Evolutionary conservation across 2,329 filamentous ascomycete genomes (phyloP).

Genomic region (Penicillium crustosum): DNA sequence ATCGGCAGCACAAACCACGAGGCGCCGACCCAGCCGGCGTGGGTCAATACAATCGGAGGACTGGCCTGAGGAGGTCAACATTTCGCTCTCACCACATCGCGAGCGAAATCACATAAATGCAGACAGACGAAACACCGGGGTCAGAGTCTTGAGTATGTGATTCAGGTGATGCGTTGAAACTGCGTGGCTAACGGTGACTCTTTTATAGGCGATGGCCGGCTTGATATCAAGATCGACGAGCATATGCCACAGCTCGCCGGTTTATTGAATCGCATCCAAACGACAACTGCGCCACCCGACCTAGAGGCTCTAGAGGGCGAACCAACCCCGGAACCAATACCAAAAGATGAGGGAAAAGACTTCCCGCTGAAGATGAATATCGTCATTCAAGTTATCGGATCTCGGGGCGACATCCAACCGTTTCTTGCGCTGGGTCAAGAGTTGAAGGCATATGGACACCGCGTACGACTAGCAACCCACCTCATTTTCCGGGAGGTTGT

Average conservation of each 20-base stretch:
- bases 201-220: conserved; percentile 21
- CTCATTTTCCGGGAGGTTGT: conserved; percentile 67
- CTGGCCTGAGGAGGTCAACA: conserved; percentile 9
- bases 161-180: neutral
- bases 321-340: neutral
- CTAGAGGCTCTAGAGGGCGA: conserved; percentile 1
- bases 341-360: conserved; percentile 7
- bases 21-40: neutral
- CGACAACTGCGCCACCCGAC: conserved; percentile 13
- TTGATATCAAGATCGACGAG: conserved; percentile 26
- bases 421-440: conserved; percentile 69
- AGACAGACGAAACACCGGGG: conserved; percentile 22
- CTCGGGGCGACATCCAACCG: conserved; percentile 72
- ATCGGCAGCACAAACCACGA: neutral
- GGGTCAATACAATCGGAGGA: conserved; percentile 11
- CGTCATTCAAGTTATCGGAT: conserved; percentile 73
- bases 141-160: conserved; percentile 16
- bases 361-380: conserved; percentile 52
- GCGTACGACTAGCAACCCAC: conserved; percentile 75
- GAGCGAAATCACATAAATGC: conserved; percentile 18
- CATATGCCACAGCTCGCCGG: conserved; percentile 22
- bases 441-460: conserved; percentile 66
- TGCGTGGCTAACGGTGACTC: neutral
- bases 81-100: neutral
- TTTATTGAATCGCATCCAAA: conserved; percentile 17